Percentiles rank a stretch among this genome's conserved stretches.
phyloP scores from a whole-genome alignment of 2,329 filamentous ascomycete genomes.

The Xylariaceae sp. region DNA sequence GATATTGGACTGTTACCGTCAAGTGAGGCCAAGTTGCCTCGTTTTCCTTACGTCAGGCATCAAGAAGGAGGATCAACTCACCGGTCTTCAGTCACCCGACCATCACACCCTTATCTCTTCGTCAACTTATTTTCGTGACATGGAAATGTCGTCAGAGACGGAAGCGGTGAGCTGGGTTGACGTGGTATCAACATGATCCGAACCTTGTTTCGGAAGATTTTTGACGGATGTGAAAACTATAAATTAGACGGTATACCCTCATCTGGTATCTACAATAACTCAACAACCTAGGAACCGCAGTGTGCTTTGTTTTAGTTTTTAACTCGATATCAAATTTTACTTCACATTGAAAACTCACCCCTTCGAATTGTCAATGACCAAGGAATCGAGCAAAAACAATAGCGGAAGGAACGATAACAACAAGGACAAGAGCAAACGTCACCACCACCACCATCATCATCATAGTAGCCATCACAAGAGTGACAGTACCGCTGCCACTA shows the following conservation, averaged over 20 bases:
- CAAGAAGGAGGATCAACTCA: constrained; percentile 5
- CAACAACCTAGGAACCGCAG: too few species aligned
- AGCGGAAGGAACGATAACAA: too few species aligned
- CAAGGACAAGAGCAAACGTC: too few species aligned
- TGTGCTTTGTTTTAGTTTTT: too few species aligned
- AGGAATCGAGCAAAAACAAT: too few species aligned
- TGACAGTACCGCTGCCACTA: too few species aligned
- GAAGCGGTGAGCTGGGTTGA: constrained; percentile 5
- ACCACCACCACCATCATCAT: too few species aligned
- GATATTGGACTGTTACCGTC: constrained; percentile 6
- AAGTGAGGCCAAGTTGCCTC: constrained; percentile 2
- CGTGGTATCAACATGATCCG: neutral
- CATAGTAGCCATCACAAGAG: too few species aligned
- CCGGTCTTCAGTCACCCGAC: constrained; percentile 4
- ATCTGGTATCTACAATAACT: too few species aligned
- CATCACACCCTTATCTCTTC: neutral
- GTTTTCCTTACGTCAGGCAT: constrained; percentile 5
- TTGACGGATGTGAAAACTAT: neutral
- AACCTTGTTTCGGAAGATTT: constrained; percentile 3
- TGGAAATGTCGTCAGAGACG: constrained; percentile 1
- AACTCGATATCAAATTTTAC: too few species aligned
- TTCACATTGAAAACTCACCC: too few species aligned
- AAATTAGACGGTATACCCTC: neutral
- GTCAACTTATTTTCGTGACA: neutral
- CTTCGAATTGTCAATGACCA: too few species aligned